Evolutionary conservation across 495 filamentous ascomycete species (phyloP), one percentile per base, ranked within the genome.

Genomic region (Oidiodendron maius): DNA sequence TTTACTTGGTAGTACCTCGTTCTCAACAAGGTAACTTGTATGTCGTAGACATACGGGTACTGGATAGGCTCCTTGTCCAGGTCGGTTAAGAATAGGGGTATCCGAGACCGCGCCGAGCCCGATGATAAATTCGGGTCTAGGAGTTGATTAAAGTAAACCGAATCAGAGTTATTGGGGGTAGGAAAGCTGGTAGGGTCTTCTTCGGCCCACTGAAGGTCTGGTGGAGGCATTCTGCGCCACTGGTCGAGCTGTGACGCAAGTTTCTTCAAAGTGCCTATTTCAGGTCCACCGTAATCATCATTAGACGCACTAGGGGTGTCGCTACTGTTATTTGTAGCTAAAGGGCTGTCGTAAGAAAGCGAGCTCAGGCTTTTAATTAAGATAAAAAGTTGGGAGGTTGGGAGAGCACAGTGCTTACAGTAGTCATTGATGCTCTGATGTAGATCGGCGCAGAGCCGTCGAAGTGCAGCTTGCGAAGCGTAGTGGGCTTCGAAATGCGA

Each of bases 401-500:
- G 20, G 10, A 13, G 40, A 64, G 55, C 63, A 74, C 76, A 63
- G 49, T 75, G 69, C 39, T 66, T 71, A 56, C 77, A 79, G 41
- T 79, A 70, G 46, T 75, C 71, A 41, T 75, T 70, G 44, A 74
- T 75, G 44, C 76, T n/a, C n/a, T n/a, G n/a, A n/a, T n/a, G n/a
- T n/a, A n/a, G n/a, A n/a, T n/a, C n/a, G n/a, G n/a, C n/a, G n/a
- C n/a, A n/a, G n/a, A n/a, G n/a, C n/a, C n/a, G n/a, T n/a, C n/a
- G n/a, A n/a, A n/a, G n/a, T n/a, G n/a, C n/a, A n/a, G n/a, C n/a
- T n/a, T n/a, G n/a, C n/a, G n/a, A n/a, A n/a, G n/a, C n/a, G n/a
- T n/a, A n/a, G n/a, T n/a, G n/a, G n/a, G n/a, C n/a, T n/a, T n/a
- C n/a, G n/a, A n/a, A n/a, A n/a, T n/a, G n/a, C 4, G 64, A 68